These are phyloP conservation scores for Ophiosphaerella herpotricha DNA, from an alignment of 2,329 filamentous ascomycete genomes.

Conservation along the genomic window DNA sequence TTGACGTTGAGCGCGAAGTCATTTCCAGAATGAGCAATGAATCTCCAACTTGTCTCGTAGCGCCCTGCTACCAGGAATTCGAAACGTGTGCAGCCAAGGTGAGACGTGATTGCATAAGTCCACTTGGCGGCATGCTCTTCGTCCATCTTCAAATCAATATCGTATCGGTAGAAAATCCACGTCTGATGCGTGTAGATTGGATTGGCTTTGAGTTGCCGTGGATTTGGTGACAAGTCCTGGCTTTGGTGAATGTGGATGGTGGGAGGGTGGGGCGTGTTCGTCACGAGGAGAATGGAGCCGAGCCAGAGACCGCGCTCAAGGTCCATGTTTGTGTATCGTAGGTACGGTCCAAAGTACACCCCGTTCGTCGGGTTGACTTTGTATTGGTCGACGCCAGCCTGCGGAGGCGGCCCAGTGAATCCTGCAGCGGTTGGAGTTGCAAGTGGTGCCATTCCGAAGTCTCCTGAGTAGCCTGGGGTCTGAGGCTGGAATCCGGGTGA, in stretches of 20 bases:
- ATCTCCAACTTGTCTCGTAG: conserved; percentile 90
- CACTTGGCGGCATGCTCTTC: conserved; percentile 78
- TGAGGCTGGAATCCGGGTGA: conserved; percentile 85
- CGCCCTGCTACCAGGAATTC: conserved; percentile 94
- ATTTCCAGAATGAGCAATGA: conserved; percentile 93
- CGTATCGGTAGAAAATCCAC: conserved; percentile 96
- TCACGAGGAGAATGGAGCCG: conserved; percentile 91
- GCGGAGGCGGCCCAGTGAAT: conserved; percentile 86
- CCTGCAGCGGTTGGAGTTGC: conserved; percentile 77
- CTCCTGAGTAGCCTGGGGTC: conserved; percentile 82
- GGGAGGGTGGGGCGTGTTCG: conserved; percentile 86
- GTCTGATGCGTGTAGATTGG: conserved; percentile 87
- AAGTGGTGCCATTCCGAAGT: conserved; percentile 77
- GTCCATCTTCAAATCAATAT: conserved; percentile 86
- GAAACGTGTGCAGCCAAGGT: conserved; percentile 95
- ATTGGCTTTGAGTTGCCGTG: conserved; percentile 79
- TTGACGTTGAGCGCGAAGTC: conserved; percentile 90
- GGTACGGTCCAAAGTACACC: conserved; percentile 96
- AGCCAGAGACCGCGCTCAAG: conserved; percentile 88
- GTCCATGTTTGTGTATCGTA: conserved; percentile 97
- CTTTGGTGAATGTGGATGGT: conserved; percentile 96
- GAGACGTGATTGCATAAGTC: conserved; percentile 98
- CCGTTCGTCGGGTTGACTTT: conserved; percentile 92
- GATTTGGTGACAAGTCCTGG: conserved; percentile 88
- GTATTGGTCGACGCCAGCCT: conserved; percentile 90